A percentile compares a stretch with the other conserved stretches of the same genome.
phyloP scores from a whole-genome alignment of 1,284 basidiomycete species.

The Fomes fomentarius region DNA sequence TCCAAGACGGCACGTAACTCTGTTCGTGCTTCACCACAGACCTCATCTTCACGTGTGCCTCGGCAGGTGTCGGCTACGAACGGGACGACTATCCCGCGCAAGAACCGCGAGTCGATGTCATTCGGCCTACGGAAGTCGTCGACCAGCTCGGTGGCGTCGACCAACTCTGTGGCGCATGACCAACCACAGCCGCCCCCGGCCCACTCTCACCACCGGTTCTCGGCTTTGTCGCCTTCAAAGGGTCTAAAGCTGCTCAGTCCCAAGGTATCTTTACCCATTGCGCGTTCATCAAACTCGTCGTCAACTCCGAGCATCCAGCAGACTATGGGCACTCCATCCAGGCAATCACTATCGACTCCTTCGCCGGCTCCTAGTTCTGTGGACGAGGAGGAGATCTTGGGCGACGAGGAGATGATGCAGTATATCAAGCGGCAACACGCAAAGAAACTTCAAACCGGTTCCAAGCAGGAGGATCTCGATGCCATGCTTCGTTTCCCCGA shows the following conservation, averaged over 20 bases:
- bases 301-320: constrained; percentile 56
- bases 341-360: constrained; percentile 80
- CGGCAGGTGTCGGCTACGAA: constrained; percentile 64
- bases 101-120: constrained; percentile 77
- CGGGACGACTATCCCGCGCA: constrained; percentile 54
- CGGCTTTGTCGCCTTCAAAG: constrained; percentile 81
- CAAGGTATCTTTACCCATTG: constrained; percentile 65
- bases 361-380: constrained; percentile 73
- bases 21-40: constrained; percentile 60
- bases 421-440: constrained; percentile 91
- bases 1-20: constrained; percentile 43
- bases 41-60: constrained; percentile 53
- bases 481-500: constrained; percentile 93
- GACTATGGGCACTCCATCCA: constrained; percentile 62
- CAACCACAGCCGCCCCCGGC: constrained; percentile 26
- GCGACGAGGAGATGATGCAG: constrained; percentile 96
- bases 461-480: constrained; percentile 86
- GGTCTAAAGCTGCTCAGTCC: constrained; percentile 78
- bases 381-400: constrained; percentile 90
- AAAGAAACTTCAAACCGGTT: constrained; percentile 84
- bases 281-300: constrained; percentile 54
- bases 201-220: constrained; percentile 63
- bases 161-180: constrained; percentile 50
- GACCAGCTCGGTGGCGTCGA: constrained; percentile 72
- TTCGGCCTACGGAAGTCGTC: constrained; percentile 81